Evolutionary conservation across 306 rosid species (phyloP).

Genomic region (Cotoneaster glaucophyllus): DNA sequence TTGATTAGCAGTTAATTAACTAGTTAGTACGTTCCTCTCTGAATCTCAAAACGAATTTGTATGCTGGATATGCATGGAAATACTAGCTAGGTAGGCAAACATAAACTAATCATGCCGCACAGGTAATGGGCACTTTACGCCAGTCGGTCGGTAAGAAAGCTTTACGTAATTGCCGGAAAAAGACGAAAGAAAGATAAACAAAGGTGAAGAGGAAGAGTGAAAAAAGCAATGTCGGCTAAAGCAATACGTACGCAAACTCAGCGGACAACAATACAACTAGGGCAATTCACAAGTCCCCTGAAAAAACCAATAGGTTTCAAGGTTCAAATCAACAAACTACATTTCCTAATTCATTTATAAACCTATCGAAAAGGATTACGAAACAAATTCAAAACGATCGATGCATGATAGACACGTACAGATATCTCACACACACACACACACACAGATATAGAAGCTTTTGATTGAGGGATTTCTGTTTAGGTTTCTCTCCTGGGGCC

Average conservation of each 20-base stretch:
- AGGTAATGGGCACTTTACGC: not conserved
- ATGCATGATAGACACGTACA: not conserved
- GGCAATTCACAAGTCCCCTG: not conserved
- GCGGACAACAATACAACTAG: not conserved
- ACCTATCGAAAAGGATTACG: not conserved
- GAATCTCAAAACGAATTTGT: too few relatives aligned
- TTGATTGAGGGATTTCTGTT: too few relatives aligned
- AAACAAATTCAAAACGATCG: not conserved
- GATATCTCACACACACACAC: too few relatives aligned
- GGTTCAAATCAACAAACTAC: not conserved
- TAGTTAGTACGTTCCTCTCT: not conserved
- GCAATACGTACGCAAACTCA: not conserved
- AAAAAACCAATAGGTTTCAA: not conserved
- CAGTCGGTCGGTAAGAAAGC: not conserved
- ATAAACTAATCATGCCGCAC: not conserved
- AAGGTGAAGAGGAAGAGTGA: not conserved
- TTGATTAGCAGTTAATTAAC: not conserved
- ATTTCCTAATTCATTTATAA: not conserved
- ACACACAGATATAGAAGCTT: too few relatives aligned
- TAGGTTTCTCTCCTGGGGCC: too few relatives aligned
- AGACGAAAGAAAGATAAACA: not conserved
- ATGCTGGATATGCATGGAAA: not conserved
- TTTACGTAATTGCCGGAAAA: not conserved
- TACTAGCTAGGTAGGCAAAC: not conserved
- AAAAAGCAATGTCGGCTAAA: not conserved